Evolutionary conservation across 169 alveolate genomes (phyloP).

Genomic region (Plasmodium reichenowi): DNA sequence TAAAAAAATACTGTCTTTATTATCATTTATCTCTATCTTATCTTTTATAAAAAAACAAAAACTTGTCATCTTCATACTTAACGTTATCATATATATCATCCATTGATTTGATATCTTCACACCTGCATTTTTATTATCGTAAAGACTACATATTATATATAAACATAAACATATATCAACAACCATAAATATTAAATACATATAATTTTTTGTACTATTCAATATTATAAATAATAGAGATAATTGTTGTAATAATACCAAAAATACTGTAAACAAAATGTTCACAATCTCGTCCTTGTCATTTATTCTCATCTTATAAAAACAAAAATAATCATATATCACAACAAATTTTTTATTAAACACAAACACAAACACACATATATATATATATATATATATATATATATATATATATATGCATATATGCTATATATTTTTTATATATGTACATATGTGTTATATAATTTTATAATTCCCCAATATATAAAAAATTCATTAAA

Average conservation of each 20-base stretch:
- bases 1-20: not conserved
- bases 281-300: conserved; percentile 63
- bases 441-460: no score
- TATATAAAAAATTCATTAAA: not conserved
- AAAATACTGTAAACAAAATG: conserved; percentile 47
- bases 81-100: conserved; percentile 64
- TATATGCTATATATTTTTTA: not conserved
- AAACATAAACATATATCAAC: conserved; percentile 50
- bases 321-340: not conserved
- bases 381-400: not conserved
- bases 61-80: conserved; percentile 29
- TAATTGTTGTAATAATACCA: conserved; percentile 30
- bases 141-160: conserved; percentile 39
- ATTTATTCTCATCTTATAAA: conserved; percentile 33
- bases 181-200: conserved; percentile 16
- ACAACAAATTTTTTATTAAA: not conserved
- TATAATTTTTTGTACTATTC: conserved; percentile 13
- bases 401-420: not conserved
- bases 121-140: conserved; percentile 63
- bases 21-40: not conserved
- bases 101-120: conserved; percentile 58
- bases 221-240: conserved; percentile 28
- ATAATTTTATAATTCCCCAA: no score
- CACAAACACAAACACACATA: not conserved
- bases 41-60: conserved; percentile 41